Evolutionary conservation across 2,329 filamentous ascomycete species (phyloP).

Genomic region (Keithomyces neogunnii): DNA sequence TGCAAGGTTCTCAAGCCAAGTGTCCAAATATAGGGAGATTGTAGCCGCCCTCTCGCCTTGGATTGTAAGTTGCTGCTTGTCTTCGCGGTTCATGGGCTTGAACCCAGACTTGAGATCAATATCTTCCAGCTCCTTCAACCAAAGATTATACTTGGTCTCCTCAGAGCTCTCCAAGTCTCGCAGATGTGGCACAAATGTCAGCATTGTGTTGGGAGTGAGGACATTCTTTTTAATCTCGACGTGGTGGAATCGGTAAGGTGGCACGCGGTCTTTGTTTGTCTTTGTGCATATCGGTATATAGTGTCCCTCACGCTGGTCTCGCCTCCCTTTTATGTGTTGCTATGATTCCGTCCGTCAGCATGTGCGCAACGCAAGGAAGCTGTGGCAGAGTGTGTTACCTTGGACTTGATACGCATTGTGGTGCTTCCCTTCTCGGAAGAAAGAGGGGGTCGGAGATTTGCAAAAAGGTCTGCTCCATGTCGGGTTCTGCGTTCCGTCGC

Average conservation of each 20-base stretch:
- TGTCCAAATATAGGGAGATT: constrained; percentile 44
- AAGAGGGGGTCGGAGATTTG: constrained; percentile 29
- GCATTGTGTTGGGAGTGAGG: constrained; percentile 49
- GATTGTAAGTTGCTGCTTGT: constrained; percentile 40
- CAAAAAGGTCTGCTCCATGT: constrained; percentile 39
- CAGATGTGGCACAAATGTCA: constrained; percentile 52
- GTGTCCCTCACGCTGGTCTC: constrained; percentile 33
- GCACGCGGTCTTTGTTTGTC: constrained; percentile 43
- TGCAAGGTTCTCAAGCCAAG: constrained; percentile 41
- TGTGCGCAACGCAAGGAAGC: background rate
- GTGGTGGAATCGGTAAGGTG: constrained; percentile 51
- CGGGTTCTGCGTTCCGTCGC: constrained; percentile 29
- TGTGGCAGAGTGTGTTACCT: constrained; percentile 24
- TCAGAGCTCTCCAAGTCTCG: constrained; percentile 49
- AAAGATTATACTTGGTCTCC: constrained; percentile 45
- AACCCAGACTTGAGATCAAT: constrained; percentile 52
- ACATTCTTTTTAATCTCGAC: constrained; percentile 52
- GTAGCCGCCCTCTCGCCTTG: constrained; percentile 43
- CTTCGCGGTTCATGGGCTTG: constrained; percentile 41
- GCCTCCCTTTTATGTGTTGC: constrained; percentile 36
- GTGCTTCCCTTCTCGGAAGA: constrained; percentile 26
- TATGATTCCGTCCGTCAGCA: constrained; percentile 14
- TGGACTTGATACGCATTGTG: constrained; percentile 41
- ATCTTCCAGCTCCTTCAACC: constrained; percentile 48
- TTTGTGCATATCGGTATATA: constrained; percentile 37